phyloP scores from a whole-genome alignment of 2,329 filamentous ascomycete species.

The Pestalotiopsis sp. region DNA sequence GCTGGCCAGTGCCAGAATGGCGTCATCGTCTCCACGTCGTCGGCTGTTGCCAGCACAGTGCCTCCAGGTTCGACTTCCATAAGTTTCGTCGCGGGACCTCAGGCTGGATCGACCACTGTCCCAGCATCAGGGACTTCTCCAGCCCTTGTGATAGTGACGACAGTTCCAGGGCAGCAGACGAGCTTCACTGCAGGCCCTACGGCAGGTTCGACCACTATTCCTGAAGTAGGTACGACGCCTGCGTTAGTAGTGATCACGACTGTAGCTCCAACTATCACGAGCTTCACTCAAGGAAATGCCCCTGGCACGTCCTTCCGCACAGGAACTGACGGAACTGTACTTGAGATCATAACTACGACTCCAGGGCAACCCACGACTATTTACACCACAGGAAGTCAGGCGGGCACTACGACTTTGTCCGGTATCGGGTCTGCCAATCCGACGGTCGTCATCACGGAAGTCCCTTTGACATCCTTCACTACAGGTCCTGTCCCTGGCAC shows the following conservation, averaged over 20 bases:
- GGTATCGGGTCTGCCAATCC: not conserved
- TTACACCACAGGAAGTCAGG: not conserved
- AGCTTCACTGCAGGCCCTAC: not conserved
- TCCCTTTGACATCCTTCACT: not conserved
- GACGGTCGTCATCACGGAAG: not conserved
- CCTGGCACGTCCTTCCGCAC: not conserved
- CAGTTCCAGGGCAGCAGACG: not conserved
- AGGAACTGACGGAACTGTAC: not conserved
- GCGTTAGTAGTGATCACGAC: not conserved
- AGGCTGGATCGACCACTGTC: not conserved
- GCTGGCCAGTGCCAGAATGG: not conserved
- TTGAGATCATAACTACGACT: not conserved
- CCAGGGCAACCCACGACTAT: not conserved
- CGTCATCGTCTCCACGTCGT: not conserved
- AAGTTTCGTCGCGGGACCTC: not conserved
- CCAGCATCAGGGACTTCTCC: not conserved
- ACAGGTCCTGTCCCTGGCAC: not conserved
- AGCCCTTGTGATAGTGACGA: not conserved
- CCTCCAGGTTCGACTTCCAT: not conserved
- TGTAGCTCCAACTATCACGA: not conserved
- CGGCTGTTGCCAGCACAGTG: not conserved
- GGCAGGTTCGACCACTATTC: not conserved
- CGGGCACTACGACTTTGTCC: not conserved
- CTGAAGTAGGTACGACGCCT: not conserved
- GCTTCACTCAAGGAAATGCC: not conserved